Percentiles rank a stretch among this genome's conserved stretches.
Conservation (phyloP, 768 basidiomycete genomes). For the Albatrellus ellisii region DNA sequence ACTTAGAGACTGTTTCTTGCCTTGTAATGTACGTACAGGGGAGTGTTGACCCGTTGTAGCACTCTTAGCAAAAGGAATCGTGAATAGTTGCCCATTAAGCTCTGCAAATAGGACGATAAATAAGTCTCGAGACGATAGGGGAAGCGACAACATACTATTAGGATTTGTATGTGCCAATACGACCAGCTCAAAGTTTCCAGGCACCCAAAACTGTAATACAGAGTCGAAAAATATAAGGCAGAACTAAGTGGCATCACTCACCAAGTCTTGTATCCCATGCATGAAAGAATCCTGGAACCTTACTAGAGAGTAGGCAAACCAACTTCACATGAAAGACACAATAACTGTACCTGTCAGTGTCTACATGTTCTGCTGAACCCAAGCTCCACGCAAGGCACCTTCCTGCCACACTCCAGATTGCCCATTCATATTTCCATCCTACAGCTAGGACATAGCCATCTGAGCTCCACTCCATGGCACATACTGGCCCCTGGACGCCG, state of each 20-base stretch:
- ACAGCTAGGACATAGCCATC: constrained; percentile 94
- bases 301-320: constrained; percentile 6
- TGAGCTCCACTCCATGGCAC: constrained; percentile 78
- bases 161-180: constrained; percentile 46
- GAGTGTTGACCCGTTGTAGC: constrained; percentile 85
- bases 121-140: not conserved
- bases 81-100: constrained; percentile 60
- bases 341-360: constrained; percentile 29
- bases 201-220: constrained; percentile 73
- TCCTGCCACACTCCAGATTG: constrained; percentile 80
- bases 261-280: constrained; percentile 64
- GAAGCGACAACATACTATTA: constrained; percentile 28
- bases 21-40: constrained; percentile 52
- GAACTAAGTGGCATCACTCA: constrained; percentile 23
- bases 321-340: not conserved
- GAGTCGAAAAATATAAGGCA: constrained; percentile 1
- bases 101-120: constrained; percentile 24
- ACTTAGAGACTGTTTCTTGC: not conserved
- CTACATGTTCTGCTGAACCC: constrained; percentile 48
- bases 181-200: constrained; percentile 84
- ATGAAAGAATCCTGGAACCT: constrained; percentile 77
- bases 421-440: constrained; percentile 87
- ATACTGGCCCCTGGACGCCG: constrained; percentile 44
- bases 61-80: constrained; percentile 89
- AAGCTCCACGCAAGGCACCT: constrained; percentile 73